These are phyloP conservation scores for Fusarium protoensiforme DNA, from an alignment of 2,329 filamentous ascomycete genomes.

Conservation along the genomic window DNA sequence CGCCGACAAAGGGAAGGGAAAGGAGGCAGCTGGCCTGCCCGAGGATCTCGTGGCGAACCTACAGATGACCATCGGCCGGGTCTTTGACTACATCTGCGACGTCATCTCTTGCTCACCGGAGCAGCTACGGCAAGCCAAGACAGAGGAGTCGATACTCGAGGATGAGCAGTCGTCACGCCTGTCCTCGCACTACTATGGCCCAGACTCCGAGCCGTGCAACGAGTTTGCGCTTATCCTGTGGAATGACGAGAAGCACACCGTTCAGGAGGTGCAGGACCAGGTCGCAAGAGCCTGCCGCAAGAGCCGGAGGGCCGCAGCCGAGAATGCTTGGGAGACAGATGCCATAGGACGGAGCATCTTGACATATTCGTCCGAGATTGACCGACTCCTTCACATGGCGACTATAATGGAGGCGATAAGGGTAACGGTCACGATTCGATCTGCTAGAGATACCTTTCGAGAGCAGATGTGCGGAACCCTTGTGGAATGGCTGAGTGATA, in stretches of 20 bases:
- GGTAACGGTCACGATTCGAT: constrained; percentile 93
- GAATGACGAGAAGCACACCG: constrained; percentile 99
- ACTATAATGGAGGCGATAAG: constrained; percentile 94
- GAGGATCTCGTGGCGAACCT: constrained; percentile 81
- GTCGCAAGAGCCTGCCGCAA: constrained; percentile 89
- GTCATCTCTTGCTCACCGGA: constrained; percentile 98
- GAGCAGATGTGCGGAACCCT: constrained; percentile 99
- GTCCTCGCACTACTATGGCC: constrained; percentile 76
- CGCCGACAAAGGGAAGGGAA: constrained; percentile 70
- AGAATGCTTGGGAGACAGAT: constrained; percentile 88
- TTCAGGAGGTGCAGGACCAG: constrained; percentile 89
- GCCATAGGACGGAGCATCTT: constrained; percentile 88
- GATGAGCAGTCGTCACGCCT: constrained; percentile 87
- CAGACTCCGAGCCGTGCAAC: constrained; percentile 52
- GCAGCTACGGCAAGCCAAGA: constrained; percentile 88
- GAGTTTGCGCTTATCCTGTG: constrained; percentile 90
- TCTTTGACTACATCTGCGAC: constrained; percentile 95
- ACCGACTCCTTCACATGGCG: constrained; percentile 79
- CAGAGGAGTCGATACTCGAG: constrained; percentile 79
- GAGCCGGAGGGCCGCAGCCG: constrained; percentile 73
- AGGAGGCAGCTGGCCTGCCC: constrained; percentile 70
- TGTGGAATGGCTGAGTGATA: constrained; percentile 94
- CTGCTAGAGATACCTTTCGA: constrained; percentile 92
- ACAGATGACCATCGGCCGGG: constrained; percentile 84
- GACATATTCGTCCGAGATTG: constrained; percentile 78